A percentile compares a stretch with the other conserved stretches of the same genome.
These are phyloP conservation scores for Myxozyma neglecta DNA, from an alignment of 805 yeast species.

Conservation along the genomic window DNA sequence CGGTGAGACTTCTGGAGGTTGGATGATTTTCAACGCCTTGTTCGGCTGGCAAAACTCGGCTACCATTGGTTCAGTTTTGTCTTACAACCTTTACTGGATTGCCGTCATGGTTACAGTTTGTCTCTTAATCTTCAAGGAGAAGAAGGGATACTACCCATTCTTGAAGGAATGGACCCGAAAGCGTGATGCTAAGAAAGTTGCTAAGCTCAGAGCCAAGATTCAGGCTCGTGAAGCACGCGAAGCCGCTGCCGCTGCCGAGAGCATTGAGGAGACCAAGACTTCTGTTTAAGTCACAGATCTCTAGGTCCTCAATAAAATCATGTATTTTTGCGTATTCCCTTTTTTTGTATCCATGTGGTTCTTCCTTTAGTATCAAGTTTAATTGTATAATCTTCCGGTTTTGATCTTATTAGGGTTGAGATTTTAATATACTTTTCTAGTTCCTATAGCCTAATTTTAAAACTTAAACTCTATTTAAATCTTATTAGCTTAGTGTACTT, in stretches of 20 bases:
- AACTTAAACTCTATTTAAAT: no score
- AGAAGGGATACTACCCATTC: conserved; percentile 48
- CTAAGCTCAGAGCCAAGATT: conserved; percentile 9
- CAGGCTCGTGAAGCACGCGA: conserved; percentile 3
- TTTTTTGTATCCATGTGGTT: neutral
- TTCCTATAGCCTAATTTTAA: no score
- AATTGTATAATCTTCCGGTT: neutral
- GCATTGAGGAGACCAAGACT: conserved; percentile 1
- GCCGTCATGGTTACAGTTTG: conserved; percentile 54
- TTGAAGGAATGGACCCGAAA: neutral
- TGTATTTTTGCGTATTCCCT: neutral
- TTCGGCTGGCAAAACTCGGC: conserved; percentile 96
- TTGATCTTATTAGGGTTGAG: neutral
- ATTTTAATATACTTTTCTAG: neutral
- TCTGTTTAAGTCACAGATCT: neutral
- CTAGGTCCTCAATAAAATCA: neutral
- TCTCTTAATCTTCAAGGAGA: conserved; percentile 80
- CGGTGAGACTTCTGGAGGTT: conserved; percentile 79
- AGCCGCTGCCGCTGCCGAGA: neutral
- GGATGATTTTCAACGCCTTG: conserved; percentile 94
- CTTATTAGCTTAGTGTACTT: no score
- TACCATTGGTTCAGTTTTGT: conserved; percentile 83
- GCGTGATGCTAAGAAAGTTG: conserved; percentile 12
- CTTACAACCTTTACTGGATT: conserved; percentile 89
- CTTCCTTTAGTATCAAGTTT: neutral